Base-by-base conservation (phyloP, 2,329 filamentous ascomycete species). In the Coleophoma crateriformis region DNA sequence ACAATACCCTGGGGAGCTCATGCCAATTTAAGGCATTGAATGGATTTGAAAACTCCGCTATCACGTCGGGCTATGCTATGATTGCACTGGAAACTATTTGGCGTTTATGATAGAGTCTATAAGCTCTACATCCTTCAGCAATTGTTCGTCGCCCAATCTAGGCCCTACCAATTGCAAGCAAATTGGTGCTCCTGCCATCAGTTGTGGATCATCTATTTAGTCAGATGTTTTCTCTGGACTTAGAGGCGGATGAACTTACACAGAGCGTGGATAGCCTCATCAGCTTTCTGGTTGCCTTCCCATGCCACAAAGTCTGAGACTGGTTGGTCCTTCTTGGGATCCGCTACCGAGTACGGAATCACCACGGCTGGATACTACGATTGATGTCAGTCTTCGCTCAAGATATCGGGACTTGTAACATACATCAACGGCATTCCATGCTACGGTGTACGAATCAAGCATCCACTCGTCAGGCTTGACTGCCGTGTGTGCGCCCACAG, bases 351-450 rank as follows among this genome's bases (percentile, higher is more conserved):
- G 35, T 65, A 64, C 2, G 66, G 66, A 15, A 67, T 53, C 12
- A 67, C 58, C 11, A 64, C 54, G 2, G 66, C 64, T 4, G 64
- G 66, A 45, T 66, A 67, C 63, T 65, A 49, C 11, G 12, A 27
- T 47, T 35, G 2, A 19, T 32, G 13, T 19, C 27, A 22, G 27
- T 53, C 32, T 51, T 45, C 13, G 15, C 3, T 47, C n/a, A 43
- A 40, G 22, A 27, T 4, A 50, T 19, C 2, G 15, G 13, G 14
- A 3, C 7, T 41, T 2, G n/a, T 4, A 4, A 51, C 62, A 48
- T 52, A 64, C 63, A 55, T 68, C 66, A n/a, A 59, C 54, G 14
- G 62, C 61, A 51, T 68, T 68, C 65, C 65, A 67, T 46, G 57
- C 58, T 19, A 68, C 65, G 0, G 66, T 68, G 48, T 68, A 68